Base-by-base conservation (phyloP, 345 rosid genomes). In the Leavenworthia alabamica region DNA sequence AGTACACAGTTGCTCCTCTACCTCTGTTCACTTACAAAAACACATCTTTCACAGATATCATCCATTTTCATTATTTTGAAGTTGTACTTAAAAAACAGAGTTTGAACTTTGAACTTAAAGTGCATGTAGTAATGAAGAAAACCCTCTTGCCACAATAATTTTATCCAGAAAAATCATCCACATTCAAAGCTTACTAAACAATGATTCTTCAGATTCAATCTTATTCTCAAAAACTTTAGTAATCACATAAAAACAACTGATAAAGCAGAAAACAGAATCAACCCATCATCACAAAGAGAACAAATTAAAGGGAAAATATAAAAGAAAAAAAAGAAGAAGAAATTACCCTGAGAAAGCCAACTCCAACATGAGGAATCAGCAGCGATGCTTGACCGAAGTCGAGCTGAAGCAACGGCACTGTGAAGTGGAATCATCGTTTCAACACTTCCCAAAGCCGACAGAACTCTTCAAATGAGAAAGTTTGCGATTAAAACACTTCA, bases 291-390 rank as follows among this genome's bases (percentile, higher is more conserved):
- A 11, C 0, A 8, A 54, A 32, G 33, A 14, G 15, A 55, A 31
- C 7, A 10, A 45, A 58, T 28, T 35, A 3, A 31, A 32, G 3
- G 3, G 16, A 57, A 29, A 14, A 32, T 19, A 11, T 2, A 5
- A 11, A 52, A 8, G 4, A n/a, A 20, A 29, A 52, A 2, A 0
- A 13, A 62, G 27, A 5, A 16, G 2, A 8, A 26, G 12, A 20
- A 1, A 52, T n/a, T 67, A 89, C 95, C 97, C 76, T 77, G 83
- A 60, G 95, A 88, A 65, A 91, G 92, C 84, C 66, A 72, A 82
- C 97, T 90, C 96, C 97, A 90, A 76, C 89, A 86, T 31, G 89
- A 79, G 22, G 98, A 73, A 83, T 86, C 92, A 9, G 84, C 75
- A 19, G 96, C 96, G 39, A 91, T 86, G 77, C 71, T 79, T 39